A percentile compares a stretch with the other conserved stretches of the same genome.
phyloP scores from a whole-genome alignment of 108 stramenopile genomes.

The Nitzschia putrida region DNA sequence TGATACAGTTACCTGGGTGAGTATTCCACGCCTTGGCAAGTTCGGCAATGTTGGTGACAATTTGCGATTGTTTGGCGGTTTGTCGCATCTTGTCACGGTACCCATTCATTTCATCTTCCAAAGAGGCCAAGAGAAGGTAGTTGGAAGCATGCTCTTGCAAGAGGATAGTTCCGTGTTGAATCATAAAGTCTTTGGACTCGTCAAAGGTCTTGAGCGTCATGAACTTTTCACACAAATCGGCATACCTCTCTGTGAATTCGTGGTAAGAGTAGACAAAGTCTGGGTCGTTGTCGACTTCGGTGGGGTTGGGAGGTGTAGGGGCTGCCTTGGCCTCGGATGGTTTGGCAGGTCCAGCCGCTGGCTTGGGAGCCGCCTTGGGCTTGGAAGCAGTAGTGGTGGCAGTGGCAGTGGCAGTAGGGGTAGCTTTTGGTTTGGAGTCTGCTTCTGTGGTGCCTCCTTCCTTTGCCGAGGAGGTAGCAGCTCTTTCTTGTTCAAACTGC shows the following conservation, averaged over 20 bases:
- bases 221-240: constrained; percentile 88
- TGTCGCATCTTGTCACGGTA: constrained; percentile 93
- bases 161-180: constrained; percentile 83
- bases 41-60: constrained; percentile 95
- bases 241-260: constrained; percentile 90
- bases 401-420: constrained; percentile 19
- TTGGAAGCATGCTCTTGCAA: constrained; percentile 96
- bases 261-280: constrained; percentile 87
- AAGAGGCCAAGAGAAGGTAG: constrained; percentile 89
- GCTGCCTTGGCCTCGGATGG: constrained; percentile 24
- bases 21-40: constrained; percentile 88
- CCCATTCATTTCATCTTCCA: constrained; percentile 99
- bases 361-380: constrained; percentile 14
- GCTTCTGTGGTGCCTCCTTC: neutral
- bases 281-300: constrained; percentile 48
- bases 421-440: neutral
- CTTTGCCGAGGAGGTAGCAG: too few relatives aligned
- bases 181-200: constrained; percentile 82
- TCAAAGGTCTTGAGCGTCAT: constrained; percentile 81
- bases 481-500: constrained; percentile 34
- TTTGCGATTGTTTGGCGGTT: constrained; percentile 88
- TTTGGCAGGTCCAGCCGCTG: constrained; percentile 20
- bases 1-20: constrained; percentile 96
- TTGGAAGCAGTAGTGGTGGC: constrained; percentile 9
- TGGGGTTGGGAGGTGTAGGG: constrained; percentile 22